These are phyloP conservation scores for Hypoxylon sp. DNA, from an alignment of 2,329 filamentous ascomycete genomes.

Conservation along the genomic window DNA sequence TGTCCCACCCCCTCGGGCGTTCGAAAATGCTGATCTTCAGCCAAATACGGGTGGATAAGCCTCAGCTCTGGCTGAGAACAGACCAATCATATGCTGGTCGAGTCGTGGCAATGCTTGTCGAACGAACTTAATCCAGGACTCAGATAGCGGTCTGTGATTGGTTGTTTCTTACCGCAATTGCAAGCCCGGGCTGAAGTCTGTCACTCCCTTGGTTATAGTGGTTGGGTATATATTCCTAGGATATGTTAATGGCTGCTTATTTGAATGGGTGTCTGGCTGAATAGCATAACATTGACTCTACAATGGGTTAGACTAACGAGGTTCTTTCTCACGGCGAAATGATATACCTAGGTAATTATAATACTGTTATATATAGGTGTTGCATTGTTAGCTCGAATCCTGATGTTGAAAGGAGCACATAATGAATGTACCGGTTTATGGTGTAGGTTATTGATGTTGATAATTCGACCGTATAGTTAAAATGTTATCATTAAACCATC, in stretches of 20 bases:
- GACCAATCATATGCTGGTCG: conserved; percentile 26
- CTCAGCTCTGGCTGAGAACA: conserved; percentile 16
- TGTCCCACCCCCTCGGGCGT: no score
- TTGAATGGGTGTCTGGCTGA: neutral
- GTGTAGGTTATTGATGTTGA: neutral
- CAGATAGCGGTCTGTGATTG: conserved; percentile 22
- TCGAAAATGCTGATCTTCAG: conserved; percentile 32
- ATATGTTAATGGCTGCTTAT: neutral
- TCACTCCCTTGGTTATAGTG: neutral
- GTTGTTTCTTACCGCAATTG: conserved; percentile 5
- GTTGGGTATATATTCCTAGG: neutral
- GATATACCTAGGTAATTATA: neutral
- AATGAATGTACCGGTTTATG: neutral
- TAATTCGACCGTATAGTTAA: neutral
- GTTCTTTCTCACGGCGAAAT: neutral
- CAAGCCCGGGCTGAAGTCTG: conserved; percentile 6
- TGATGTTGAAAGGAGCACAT: neutral
- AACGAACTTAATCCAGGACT: neutral
- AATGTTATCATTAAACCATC: no score
- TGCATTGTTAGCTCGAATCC: neutral
- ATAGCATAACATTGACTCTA: neutral
- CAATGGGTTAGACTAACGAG: conserved; percentile 1
- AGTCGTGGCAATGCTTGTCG: conserved; percentile 29
- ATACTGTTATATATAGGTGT: neutral
- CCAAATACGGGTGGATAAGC: conserved; percentile 15